Conservation (phyloP, 106 monocot genomes). For the Dioscorea dumetorum region DNA sequence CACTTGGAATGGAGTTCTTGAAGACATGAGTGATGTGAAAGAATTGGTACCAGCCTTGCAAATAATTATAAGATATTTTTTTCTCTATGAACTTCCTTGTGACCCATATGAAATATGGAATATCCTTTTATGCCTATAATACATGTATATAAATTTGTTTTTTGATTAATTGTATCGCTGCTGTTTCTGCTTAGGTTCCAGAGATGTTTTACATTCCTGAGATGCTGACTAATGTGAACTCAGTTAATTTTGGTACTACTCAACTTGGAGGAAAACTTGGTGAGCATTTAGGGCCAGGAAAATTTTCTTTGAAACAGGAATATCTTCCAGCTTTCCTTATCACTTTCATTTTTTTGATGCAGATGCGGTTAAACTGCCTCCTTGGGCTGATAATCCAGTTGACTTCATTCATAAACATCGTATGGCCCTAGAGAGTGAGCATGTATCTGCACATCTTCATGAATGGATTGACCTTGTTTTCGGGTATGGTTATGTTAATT, state of each 20-base stretch:
- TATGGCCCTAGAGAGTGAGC: slow-evolving; percentile 92
- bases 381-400: slow-evolving; percentile 82
- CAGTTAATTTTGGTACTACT: slow-evolving; percentile 69
- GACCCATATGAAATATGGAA: too few species aligned
- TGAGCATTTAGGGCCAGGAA: slow-evolving; percentile 10
- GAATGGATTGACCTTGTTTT: slow-evolving; percentile 99
- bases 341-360: slow-evolving; percentile 11
- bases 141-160: neutral
- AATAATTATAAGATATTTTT: neutral
- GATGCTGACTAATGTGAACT: slow-evolving; percentile 62
- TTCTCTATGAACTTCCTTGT: too few species aligned
- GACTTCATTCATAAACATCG: slow-evolving; percentile 97
- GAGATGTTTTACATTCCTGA: slow-evolving; percentile 98
- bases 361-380: slow-evolving; percentile 87
- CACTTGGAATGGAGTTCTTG: slow-evolving; percentile 88
- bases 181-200: slow-evolving; percentile 55
- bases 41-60: slow-evolving; percentile 60
- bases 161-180: neutral
- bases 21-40: slow-evolving; percentile 95
- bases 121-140: too few species aligned
- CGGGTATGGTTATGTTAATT: slow-evolving; percentile 50
- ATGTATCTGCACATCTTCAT: slow-evolving; percentile 91
- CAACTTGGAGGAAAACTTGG: slow-evolving; percentile 72
- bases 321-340: neutral
- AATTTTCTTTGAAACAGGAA: too few species aligned